Base-by-base conservation (phyloP, 73 alveolate genomes). In the Stentor roeselii region DNA sequence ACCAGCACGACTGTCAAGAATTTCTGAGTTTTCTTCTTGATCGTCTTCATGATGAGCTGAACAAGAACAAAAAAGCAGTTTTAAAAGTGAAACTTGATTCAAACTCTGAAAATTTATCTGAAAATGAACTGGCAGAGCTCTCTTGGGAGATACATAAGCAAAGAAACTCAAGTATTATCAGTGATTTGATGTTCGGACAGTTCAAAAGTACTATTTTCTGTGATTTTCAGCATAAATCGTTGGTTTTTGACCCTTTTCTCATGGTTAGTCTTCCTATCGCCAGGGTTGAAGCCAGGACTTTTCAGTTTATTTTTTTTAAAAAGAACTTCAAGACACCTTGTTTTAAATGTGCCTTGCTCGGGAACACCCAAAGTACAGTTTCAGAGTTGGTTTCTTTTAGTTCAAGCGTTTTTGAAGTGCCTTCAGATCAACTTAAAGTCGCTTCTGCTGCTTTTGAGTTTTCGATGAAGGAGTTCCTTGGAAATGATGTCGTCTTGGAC, bases 21-120 rank as follows among this genome's bases (percentile, higher is more conserved):
- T 88, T 97, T 84, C 85, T 97, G 40, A 87, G 90, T 60, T 96
- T 90, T 85, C 86, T 97, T 75, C 90, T 97, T 75, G 99, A 96
- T 89, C 93, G 95, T 78, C 84, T 97, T n/a, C 99, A 97, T 86
- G 99, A 97, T 82, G 99, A 97, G 78, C 84, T 96, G 3, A 97
- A 97, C 86, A 85, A 93, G 94, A 96, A 92, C 36, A 88, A 90
- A 84, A 90, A 89, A 83, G 91, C 93, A 91, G 99, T 92, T 38
- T 95, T 89, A 88, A 95, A 86, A n/a, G 95, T 88, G 61, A 86
- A 78, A 82, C 59, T 86, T 91, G 95, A 32, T 87, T 96, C 85
- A 87, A 95, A 86, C 83, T 93, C 91, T 0, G 87, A 90, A 1
- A 31, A 58, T 31, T 61, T 93, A 38, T 93, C 97, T 2, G 99